These are phyloP conservation scores for Barnettozyma hawaiiensis DNA, from an alignment of 1,139 yeast species.

Conservation along the genomic window DNA sequence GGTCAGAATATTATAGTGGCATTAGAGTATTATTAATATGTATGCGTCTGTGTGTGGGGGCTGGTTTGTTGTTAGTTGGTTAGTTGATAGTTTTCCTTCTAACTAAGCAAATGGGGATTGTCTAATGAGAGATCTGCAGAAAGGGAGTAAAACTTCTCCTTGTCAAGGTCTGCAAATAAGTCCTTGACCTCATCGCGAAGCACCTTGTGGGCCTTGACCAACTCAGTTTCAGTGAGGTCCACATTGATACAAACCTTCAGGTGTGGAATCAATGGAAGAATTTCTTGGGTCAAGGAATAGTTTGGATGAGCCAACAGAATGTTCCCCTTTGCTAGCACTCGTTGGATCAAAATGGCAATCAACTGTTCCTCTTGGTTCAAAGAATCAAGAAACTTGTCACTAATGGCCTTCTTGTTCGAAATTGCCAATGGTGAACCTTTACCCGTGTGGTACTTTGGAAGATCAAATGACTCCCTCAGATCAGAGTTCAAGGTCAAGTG, in stretches of 20 bases:
- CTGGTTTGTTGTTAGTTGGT: no score
- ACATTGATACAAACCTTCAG: slow-evolving; percentile 56
- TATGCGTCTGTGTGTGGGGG: background rate
- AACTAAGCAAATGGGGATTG: no score
- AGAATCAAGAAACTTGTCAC: slow-evolving; percentile 32
- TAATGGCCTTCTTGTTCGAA: slow-evolving; percentile 27
- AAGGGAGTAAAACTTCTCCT: slow-evolving; percentile 7
- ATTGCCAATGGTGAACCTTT: slow-evolving; percentile 22
- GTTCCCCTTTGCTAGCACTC: slow-evolving; percentile 39
- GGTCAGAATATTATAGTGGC: background rate
- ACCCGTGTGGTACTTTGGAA: slow-evolving; percentile 23
- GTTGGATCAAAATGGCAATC: slow-evolving; percentile 58
- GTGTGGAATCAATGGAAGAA: slow-evolving; percentile 71
- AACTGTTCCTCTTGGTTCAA: slow-evolving; percentile 58
- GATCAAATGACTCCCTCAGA: slow-evolving; percentile 26
- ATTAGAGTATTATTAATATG: no score
- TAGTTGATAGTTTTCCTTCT: no score
- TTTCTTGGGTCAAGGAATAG: slow-evolving; percentile 66
- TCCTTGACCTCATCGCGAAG: slow-evolving; percentile 14
- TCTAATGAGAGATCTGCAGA: background rate
- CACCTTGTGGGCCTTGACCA: slow-evolving; percentile 33
- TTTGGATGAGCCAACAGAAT: slow-evolving; percentile 68
- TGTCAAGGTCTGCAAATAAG: slow-evolving; percentile 11
- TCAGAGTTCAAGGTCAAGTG: slow-evolving; percentile 50
- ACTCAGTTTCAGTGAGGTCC: slow-evolving; percentile 50